These are phyloP conservation scores for Apiospora rasikravindrae DNA, from an alignment of 2,329 filamentous ascomycete species.

Conservation along the genomic window DNA sequence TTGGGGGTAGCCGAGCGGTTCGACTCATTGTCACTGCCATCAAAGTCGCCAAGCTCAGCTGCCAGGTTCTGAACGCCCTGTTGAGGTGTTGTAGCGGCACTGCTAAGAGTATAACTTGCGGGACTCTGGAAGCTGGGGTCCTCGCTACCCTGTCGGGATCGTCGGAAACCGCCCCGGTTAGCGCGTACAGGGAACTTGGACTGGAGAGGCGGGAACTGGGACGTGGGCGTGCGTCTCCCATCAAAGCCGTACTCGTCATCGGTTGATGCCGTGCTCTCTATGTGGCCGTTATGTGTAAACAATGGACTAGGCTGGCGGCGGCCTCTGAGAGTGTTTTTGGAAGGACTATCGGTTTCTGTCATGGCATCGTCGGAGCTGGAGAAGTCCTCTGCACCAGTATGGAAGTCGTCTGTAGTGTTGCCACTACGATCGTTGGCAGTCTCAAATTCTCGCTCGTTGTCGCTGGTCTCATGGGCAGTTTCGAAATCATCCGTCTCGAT, in stretches of 20 bases:
- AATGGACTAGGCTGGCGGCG: conserved; percentile 29
- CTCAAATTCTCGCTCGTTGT: conserved; percentile 62
- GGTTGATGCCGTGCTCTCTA: conserved; percentile 16
- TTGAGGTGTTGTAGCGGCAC: conserved; percentile 54
- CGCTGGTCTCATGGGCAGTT: conserved; percentile 78
- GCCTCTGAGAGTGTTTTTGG: conserved; percentile 41
- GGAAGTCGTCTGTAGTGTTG: conserved; percentile 93
- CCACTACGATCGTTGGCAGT: conserved; percentile 73
- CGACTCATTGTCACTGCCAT: conserved; percentile 76
- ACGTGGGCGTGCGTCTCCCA: conserved; percentile 65
- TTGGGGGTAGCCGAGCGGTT: conserved; percentile 60
- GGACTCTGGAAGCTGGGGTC: conserved; percentile 62
- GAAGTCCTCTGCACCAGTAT: conserved; percentile 84
- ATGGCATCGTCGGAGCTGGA: conserved; percentile 74
- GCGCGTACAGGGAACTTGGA: conserved; percentile 75
- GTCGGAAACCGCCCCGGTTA: conserved; percentile 66
- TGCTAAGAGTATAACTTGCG: conserved; percentile 58
- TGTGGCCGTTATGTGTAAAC: neutral
- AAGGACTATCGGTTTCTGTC: conserved; percentile 80
- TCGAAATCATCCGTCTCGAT: conserved; percentile 73
- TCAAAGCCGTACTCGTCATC: conserved; percentile 68
- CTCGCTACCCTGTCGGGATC: conserved; percentile 66
- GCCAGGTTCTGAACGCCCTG: conserved; percentile 78
- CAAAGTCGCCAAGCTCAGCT: conserved; percentile 85
- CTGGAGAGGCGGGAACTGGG: conserved; percentile 61